phyloP scores from a whole-genome alignment of 2,329 filamentous ascomycete genomes.

The Annulohypoxylon truncatum region DNA sequence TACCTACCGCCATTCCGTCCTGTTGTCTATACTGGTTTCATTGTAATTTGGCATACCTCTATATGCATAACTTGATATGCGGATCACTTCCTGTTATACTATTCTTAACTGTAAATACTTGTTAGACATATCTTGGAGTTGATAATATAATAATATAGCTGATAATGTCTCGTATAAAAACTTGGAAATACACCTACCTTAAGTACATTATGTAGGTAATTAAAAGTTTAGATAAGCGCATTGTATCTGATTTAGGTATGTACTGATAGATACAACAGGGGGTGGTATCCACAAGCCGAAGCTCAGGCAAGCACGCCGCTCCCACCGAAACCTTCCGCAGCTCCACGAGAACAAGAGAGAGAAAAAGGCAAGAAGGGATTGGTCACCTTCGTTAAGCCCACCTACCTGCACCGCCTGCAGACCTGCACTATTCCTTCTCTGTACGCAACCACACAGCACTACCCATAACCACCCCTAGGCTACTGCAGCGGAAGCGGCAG shows the following conservation, averaged over 20 bases:
- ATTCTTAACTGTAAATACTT: neutral
- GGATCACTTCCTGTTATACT: neutral
- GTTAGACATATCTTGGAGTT: no score
- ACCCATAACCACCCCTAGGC: conserved; percentile 11
- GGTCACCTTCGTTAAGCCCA: conserved; percentile 26
- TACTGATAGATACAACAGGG: conserved; percentile 3
- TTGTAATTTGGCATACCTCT: neutral
- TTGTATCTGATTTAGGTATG: neutral
- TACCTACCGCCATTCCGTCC: neutral
- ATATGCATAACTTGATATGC: neutral
- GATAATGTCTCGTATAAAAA: neutral
- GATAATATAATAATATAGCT: neutral
- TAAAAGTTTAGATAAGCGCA: conserved; percentile 1
- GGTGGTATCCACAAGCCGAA: conserved; percentile 15
- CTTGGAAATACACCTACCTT: neutral
- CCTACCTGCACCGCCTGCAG: conserved; percentile 21
- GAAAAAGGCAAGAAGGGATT: conserved; percentile 21
- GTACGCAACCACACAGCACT: conserved; percentile 32
- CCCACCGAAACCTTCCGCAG: conserved; percentile 36
- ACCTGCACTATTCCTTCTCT: conserved; percentile 32
- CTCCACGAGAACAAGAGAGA: conserved; percentile 18
- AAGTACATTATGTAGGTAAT: neutral
- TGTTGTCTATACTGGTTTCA: neutral
- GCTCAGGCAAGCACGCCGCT: conserved; percentile 28
- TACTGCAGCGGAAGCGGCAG: conserved; percentile 32